These are phyloP conservation scores for Jatropha curcas DNA, from an alignment of 345 rosid species.

Conservation along the genomic window DNA sequence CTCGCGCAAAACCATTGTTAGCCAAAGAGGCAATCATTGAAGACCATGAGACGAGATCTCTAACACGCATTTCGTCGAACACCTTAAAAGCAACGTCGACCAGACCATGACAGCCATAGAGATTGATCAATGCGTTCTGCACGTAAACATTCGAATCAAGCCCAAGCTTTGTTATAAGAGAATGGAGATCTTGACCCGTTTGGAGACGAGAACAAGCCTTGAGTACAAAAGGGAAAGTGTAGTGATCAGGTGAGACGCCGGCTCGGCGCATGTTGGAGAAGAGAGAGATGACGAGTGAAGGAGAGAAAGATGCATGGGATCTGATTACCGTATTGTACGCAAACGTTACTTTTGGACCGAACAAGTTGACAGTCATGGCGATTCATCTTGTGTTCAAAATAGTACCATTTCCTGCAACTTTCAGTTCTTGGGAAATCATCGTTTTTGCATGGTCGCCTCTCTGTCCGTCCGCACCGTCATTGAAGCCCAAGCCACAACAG, in stretches of 20 bases:
- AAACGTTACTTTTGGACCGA: constrained; percentile 22
- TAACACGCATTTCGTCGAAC: constrained; percentile 45
- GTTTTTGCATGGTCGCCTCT: too few relatives aligned
- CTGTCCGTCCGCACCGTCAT: too few relatives aligned
- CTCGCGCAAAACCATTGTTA: constrained; percentile 40
- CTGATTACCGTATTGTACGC: constrained; percentile 51
- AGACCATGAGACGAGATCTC: constrained; percentile 54
- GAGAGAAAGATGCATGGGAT: constrained; percentile 38
- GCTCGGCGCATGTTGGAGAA: constrained; percentile 44
- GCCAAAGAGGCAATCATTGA: constrained; percentile 38
- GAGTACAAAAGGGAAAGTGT: constrained; percentile 61
- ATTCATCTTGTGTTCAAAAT: too few relatives aligned
- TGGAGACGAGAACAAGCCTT: constrained; percentile 48
- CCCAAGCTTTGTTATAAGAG: constrained; percentile 42
- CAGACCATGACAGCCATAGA: constrained; percentile 30
- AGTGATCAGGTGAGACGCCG: constrained; percentile 41
- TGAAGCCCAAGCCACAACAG: too few relatives aligned
- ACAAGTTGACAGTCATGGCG: too few relatives aligned
- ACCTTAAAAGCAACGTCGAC: constrained; percentile 31
- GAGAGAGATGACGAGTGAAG: constrained; percentile 34
- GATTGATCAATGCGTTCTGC: constrained; percentile 41
- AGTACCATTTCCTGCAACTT: too few relatives aligned
- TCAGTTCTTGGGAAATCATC: too few relatives aligned
- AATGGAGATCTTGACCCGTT: constrained; percentile 32
- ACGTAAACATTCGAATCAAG: constrained; percentile 33